Percentiles rank a stretch among this genome's conserved stretches.
Conservation (phyloP, 179 eudicot species). For the Camellia oleifera region DNA sequence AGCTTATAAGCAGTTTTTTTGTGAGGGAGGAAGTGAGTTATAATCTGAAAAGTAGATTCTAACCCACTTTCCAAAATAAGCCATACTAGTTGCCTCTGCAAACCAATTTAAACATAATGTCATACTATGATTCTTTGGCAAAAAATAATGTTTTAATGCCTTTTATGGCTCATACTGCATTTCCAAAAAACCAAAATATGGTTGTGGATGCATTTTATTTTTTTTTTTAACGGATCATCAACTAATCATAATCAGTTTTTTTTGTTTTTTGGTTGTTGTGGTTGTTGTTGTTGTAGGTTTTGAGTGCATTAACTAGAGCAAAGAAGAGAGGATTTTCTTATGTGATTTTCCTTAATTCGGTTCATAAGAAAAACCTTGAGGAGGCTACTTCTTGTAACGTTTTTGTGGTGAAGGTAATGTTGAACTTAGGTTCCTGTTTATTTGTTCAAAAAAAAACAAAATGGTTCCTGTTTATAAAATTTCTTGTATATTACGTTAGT, state of each 20-base stretch:
- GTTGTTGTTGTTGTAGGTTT: constrained; percentile 25
- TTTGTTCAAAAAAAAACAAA: too few species aligned
- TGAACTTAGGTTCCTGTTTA: background rate
- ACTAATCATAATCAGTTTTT: background rate
- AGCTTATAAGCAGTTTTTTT: too few species aligned
- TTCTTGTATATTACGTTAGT: background rate
- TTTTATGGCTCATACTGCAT: background rate
- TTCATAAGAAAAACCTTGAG: constrained; percentile 49
- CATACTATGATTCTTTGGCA: too few species aligned
- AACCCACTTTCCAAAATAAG: too few species aligned
- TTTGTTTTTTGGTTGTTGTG: background rate
- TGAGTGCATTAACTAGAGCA: constrained; percentile 48
- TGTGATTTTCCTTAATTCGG: constrained; percentile 61
- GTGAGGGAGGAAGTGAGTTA: too few species aligned
- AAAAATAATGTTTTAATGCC: background rate
- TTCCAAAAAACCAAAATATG: background rate
- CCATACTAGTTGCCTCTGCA: too few species aligned
- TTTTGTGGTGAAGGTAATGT: constrained; percentile 60
- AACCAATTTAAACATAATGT: background rate
- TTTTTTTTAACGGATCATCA: constrained; percentile 1
- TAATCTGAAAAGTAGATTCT: too few species aligned
- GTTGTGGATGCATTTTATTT: background rate
- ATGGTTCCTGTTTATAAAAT: background rate
- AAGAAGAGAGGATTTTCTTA: constrained; percentile 60
- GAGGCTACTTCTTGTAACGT: constrained; percentile 67